phyloP scores from a whole-genome alignment of 2,329 filamentous ascomycete genomes.

The Colletotrichum sojae region DNA sequence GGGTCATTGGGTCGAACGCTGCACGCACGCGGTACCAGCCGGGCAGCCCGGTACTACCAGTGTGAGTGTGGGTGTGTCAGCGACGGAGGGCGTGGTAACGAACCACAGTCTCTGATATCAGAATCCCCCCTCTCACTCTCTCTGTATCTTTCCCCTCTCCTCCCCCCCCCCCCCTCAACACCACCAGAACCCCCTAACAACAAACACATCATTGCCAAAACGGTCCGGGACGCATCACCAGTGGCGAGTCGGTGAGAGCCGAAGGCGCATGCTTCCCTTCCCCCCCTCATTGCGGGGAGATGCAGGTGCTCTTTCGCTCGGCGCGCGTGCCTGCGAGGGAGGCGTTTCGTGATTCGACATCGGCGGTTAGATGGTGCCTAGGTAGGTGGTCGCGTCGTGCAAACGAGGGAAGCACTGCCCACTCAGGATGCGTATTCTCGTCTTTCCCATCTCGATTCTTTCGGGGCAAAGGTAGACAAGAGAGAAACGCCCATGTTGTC shows the following conservation, averaged over 20 bases:
- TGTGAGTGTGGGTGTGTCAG: neutral
- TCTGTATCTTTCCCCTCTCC: neutral
- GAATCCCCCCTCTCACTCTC: neutral
- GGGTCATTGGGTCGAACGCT: conserved; percentile 21
- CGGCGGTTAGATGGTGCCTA: neutral
- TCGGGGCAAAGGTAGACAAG: neutral
- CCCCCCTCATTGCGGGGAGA: conserved; percentile 11
- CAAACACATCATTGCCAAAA: conserved; percentile 33
- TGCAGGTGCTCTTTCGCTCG: neutral
- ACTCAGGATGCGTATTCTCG: conserved; percentile 5
- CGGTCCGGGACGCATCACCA: conserved; percentile 1
- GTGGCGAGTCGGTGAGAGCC: conserved; percentile 37
- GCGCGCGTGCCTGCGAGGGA: neutral
- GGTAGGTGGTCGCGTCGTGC: neutral
- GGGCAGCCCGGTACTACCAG: neutral
- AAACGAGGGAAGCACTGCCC: too few species aligned
- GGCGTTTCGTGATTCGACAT: neutral
- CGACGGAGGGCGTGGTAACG: neutral
- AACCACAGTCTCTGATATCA: neutral
- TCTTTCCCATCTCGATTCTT: conserved; percentile 25
- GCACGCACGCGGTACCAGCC: conserved; percentile 9
- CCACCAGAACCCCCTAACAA: neutral
- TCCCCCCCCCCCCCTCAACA: neutral
- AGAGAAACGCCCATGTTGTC: neutral
- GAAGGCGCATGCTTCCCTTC: neutral